Base-by-base conservation (phyloP, 2,329 filamentous ascomycete species). In the Xylariaceae sp. region DNA sequence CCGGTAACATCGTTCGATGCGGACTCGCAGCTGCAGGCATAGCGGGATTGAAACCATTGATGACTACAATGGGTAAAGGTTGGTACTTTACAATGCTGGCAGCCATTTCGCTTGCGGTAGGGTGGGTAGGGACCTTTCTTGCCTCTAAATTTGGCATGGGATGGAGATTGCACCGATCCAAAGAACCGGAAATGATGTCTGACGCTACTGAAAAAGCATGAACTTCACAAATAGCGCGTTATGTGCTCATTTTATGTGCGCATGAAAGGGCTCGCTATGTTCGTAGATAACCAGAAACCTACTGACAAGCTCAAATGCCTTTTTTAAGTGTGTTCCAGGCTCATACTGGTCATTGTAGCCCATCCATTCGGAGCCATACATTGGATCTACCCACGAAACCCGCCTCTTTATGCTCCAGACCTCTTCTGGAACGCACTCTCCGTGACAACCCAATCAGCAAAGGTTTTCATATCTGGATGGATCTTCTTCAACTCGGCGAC, bases 381-480 rank as follows among this genome's bases (percentile, higher is more conserved):
- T 28, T 28, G 22, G 4, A 28, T 5, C n/a, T 4, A 28, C 22
- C 22, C 22, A 28, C 22, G 22, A 28, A 28, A 28, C 22, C 22
- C 7, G 22, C 4, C 22, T 28, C 4, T 28, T 28, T 28, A 4
- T 5, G 7, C 22, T 28, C 7, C 22, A 28, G 22, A 28, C 22
- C 22, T 28, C 22, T n/a, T n/a, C n/a, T n/a, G n/a, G 52, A 68
- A 71, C 11, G 39, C 28, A 45, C 68, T 70, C 53, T 64, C 63
- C 50, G 60, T 50, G 2, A 51, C 49, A 34, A 71, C 41, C 69
- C 68, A 71, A 44, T 60, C 45, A 51, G 66, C 65, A 57, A 72
- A 60, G 5, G 62, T 66, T 55, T 69, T 44, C 60, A 72, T 31
- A 0, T 50, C 60, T 2, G 67, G 66, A 43, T 69, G 55, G 2